A percentile compares a stretch with the other conserved stretches of the same genome.
phyloP scores from a whole-genome alignment of 2,329 filamentous ascomycete species.

The Boeremia exigua region DNA sequence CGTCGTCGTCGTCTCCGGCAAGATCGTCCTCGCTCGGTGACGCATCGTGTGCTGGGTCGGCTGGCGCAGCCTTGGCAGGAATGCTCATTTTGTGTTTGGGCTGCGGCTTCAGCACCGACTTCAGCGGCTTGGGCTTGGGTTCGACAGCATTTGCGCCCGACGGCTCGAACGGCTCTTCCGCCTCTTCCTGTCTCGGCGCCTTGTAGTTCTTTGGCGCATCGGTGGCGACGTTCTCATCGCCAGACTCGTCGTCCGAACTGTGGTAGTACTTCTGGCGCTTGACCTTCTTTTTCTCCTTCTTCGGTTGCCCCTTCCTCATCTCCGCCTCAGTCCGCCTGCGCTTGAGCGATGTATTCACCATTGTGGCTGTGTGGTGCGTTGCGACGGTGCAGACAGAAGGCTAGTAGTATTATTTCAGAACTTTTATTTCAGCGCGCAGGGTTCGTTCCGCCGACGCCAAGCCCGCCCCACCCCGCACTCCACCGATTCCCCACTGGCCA shows the following conservation, averaged over 20 bases:
- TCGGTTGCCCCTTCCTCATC: constrained; percentile 60
- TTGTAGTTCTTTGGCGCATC: constrained; percentile 52
- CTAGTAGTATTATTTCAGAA: constrained; percentile 15
- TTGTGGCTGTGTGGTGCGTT: constrained; percentile 27
- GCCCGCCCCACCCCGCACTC: constrained; percentile 24
- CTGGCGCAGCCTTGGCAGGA: constrained; percentile 32
- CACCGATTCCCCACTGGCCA: constrained; percentile 25
- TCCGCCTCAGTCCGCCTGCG: constrained; percentile 68
- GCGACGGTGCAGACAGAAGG: constrained; percentile 2
- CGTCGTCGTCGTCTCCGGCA: constrained; percentile 8
- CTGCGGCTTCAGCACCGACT: constrained; percentile 23
- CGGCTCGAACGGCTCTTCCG: constrained; percentile 44
- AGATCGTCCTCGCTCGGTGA: constrained; percentile 32
- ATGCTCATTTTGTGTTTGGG: constrained; percentile 32
- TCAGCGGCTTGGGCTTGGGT: constrained; percentile 22
- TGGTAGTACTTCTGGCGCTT: constrained; percentile 69
- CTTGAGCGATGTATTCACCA: constrained; percentile 52
- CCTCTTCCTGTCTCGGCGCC: constrained; percentile 55
- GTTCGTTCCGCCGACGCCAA: constrained; percentile 38
- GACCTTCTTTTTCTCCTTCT: constrained; percentile 63
- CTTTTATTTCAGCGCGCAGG: constrained; percentile 28
- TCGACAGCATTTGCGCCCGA: constrained; percentile 33
- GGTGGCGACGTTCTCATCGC: constrained; percentile 51
- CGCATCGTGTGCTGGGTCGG: constrained; percentile 39
- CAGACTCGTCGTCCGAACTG: constrained; percentile 68